Percentiles rank a stretch among this genome's conserved stretches.
Conservation (phyloP, 768 basidiomycete species). For the Pholiota conissans region DNA sequence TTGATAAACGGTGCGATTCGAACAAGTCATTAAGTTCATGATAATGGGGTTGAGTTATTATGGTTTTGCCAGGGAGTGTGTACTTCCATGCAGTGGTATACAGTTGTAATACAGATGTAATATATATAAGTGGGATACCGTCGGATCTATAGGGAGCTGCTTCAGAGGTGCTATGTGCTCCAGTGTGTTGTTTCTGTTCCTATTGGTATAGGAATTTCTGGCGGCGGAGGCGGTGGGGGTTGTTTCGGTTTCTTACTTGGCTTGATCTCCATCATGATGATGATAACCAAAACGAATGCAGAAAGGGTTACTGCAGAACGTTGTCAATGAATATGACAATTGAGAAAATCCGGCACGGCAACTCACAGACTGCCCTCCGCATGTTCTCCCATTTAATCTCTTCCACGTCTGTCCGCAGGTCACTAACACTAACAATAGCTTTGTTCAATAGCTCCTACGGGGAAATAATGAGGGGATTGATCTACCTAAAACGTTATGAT, state of each 20-base stretch:
- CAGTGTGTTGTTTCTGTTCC: slow-evolving; percentile 32
- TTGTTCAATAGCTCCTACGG: slow-evolving; percentile 73
- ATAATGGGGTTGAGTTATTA: too few relatives aligned
- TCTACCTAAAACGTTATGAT: background rate
- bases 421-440: slow-evolving; percentile 70
- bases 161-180: slow-evolving; percentile 25
- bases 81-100: slow-evolving; percentile 29
- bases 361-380: slow-evolving; percentile 77
- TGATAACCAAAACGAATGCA: slow-evolving; percentile 67
- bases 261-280: slow-evolving; percentile 70
- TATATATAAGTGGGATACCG: slow-evolving; percentile 33
- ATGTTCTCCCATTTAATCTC: slow-evolving; percentile 90
- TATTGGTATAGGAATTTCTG: slow-evolving; percentile 28
- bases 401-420: slow-evolving; percentile 78
- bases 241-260: slow-evolving; percentile 35
- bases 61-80: too few relatives aligned
- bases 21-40: too few relatives aligned
- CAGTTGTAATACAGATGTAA: slow-evolving; percentile 36
- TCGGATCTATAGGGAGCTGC: slow-evolving; percentile 7
- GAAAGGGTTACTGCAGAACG: slow-evolving; percentile 52
- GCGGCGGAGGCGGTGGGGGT: slow-evolving; percentile 22
- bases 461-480: background rate
- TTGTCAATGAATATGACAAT: slow-evolving; percentile 3
- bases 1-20: too few relatives aligned
- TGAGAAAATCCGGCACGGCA: background rate